phyloP scores from a whole-genome alignment of 768 basidiomycete genomes.

The Podaxis sp. region DNA sequence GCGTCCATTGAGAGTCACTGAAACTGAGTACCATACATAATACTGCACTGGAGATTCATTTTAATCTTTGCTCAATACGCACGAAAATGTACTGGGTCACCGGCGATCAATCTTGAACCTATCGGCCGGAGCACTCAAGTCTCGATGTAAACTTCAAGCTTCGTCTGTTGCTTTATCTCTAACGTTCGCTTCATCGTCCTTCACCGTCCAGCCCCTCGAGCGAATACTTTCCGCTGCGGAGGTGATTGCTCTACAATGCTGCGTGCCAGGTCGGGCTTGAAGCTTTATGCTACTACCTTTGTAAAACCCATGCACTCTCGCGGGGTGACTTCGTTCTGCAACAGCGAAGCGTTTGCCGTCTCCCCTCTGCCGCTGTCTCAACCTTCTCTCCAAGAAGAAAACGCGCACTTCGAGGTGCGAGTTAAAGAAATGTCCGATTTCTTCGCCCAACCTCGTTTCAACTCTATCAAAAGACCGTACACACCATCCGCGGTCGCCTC shows the following conservation, averaged over 20 bases:
- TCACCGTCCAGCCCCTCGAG: neutral
- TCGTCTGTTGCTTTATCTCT: neutral
- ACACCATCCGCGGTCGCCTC: conserved; percentile 73
- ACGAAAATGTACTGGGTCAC: neutral
- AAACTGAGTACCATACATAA: too few species aligned
- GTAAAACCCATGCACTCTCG: neutral
- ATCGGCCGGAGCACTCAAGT: neutral
- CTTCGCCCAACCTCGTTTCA: conserved; percentile 74
- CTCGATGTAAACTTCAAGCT: neutral
- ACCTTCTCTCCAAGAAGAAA: conserved; percentile 55
- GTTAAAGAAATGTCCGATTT: conserved; percentile 64
- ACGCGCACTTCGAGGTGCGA: conserved; percentile 53
- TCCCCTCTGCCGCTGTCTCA: conserved; percentile 50
- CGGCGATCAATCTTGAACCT: conserved; percentile 1
- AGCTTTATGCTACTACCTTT: neutral
- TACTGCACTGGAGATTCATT: too few species aligned
- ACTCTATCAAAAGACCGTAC: conserved; percentile 73
- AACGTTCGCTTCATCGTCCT: neutral
- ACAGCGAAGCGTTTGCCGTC: conserved; percentile 27
- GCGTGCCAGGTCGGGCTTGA: conserved; percentile 2
- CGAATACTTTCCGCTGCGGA: neutral
- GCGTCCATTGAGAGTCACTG: too few species aligned
- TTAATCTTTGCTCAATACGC: too few species aligned
- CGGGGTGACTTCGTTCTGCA: conserved; percentile 18
- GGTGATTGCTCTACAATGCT: neutral